Evolutionary conservation across 495 filamentous ascomycete genomes (phyloP), one percentile per base, ranked within the genome.

Genomic region (Penicillium tannophilum): DNA sequence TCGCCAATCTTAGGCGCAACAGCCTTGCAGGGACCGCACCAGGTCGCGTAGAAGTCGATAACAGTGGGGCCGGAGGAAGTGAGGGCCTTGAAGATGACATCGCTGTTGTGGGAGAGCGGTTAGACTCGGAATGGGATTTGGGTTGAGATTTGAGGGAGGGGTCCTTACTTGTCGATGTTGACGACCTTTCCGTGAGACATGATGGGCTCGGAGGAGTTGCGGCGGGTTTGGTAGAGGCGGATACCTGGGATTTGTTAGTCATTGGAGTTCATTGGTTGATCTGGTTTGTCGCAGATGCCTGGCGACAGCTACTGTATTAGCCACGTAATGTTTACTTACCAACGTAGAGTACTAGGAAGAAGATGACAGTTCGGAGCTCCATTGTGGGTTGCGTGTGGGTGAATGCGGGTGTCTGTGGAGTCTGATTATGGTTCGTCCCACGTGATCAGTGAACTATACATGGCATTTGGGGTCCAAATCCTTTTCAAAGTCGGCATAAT

Each of bases 1-100:
- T 70, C 63, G 50, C 67, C 67, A 52, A 70, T 55, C 44, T 64
- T 61, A 43, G 67, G 67, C 0, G 60, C 65, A 11, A 68, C 67
- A 19, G 65, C 67, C 52, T 58, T 59, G 63, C 67, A 70, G 24
- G 67, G 67, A 16, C 67, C 67, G 20, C 67, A 70, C 67, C 67
- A 70, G 30, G 67, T 70, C 5, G 67, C 67, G 42, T 63, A 70
- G 61, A 70, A 70, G 56, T 70, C 67, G 39, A 70, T 59, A 7
- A 70, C 63, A 31, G 59, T 61, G 20, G 63, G 63, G 42, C 67
- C 67, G 51, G 63, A 55, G 46, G 65, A 68, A 55, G 35, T 57
- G 42, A 70, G 67, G 47, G 67, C 63, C 43, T 66, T 70, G 65
- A 70, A 70, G 60, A 68, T 63, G 60, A 63, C 67, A 42, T 62